A percentile compares a stretch with the other conserved stretches of the same genome.
phyloP scores from a whole-genome alignment of 129 eudicot genomes.

The Helianthus annuus region HanXRQr2.0-SUNRISE NC_035435.2:135486136-135486635 shows the following conservation, averaged over 20 bases:
- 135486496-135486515: too few species aligned
- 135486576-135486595: too few species aligned
- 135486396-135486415: not conserved
- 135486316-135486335: slow-evolving; percentile 24
- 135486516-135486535: too few species aligned
- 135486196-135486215: slow-evolving; percentile 22
- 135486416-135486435: not conserved
- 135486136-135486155: slow-evolving; percentile 26
- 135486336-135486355: not conserved
- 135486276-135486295: slow-evolving; percentile 17
- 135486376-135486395: not conserved
- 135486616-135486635: too few species aligned
- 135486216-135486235: not conserved
- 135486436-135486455: not conserved
- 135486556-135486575: too few species aligned
- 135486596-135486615: too few species aligned
- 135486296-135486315: not conserved
- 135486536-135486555: too few species aligned
- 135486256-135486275: slow-evolving; percentile 21
- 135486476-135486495: too few species aligned
- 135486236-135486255: not conserved
- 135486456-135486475: too few species aligned
- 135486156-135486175: slow-evolving; percentile 17
- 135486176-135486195: slow-evolving; percentile 11
- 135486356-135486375: not conserved